phyloP scores from a whole-genome alignment of 306 rosid species.

The Begonia masoniana region DNA sequence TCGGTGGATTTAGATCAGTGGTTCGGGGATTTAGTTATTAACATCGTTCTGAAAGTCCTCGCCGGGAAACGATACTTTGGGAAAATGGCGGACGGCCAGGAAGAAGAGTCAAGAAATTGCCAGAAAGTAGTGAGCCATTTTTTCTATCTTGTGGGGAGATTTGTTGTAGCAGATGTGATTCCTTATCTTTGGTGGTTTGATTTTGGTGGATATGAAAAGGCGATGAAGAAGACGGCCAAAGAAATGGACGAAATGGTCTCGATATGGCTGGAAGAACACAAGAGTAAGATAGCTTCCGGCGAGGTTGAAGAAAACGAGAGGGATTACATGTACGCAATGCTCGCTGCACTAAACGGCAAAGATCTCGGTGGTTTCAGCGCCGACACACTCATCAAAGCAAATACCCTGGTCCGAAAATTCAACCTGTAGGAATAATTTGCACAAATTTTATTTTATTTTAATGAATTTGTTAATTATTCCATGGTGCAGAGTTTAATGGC shows the following conservation, averaged over 20 bases:
- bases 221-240: constrained; percentile 14
- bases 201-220: constrained; percentile 22
- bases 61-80: constrained; percentile 18
- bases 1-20: constrained; percentile 23
- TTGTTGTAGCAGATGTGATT: constrained; percentile 20
- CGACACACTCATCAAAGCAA: constrained; percentile 34
- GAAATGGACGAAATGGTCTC: constrained; percentile 12
- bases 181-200: constrained; percentile 24
- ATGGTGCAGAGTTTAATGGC: constrained; percentile 8
- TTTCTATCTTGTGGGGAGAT: constrained; percentile 14
- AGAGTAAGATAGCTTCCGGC: not conserved
- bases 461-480: no score
- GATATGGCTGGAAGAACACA: constrained; percentile 18
- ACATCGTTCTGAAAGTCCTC: constrained; percentile 23
- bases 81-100: not conserved
- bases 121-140: constrained; percentile 11
- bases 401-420: constrained; percentile 21
- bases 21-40: constrained; percentile 23
- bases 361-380: constrained; percentile 18
- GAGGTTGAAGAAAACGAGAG: not conserved
- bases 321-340: constrained; percentile 36
- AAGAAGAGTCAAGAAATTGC: not conserved
- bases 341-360: constrained; percentile 1
- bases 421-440: no score
- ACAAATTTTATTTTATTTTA: no score